Evolutionary conservation across 2,329 filamentous ascomycete species (phyloP), one percentile per base, ranked within the genome.

Genomic region (Penicillium decumbens): DNA sequence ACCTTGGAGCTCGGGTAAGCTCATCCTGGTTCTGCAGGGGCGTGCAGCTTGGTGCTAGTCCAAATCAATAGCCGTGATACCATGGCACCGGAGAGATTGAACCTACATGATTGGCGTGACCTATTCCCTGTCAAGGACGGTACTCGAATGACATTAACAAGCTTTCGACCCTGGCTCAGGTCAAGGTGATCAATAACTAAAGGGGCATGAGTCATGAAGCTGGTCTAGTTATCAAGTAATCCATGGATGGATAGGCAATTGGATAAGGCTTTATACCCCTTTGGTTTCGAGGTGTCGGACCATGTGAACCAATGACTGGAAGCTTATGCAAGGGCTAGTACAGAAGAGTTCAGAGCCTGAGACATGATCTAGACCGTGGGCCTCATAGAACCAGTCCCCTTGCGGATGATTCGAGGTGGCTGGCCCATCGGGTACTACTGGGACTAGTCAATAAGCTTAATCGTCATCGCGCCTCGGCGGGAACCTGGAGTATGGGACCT

Each of bases 391-490:
- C 33, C 3, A 29, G 28, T 27, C 9, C 15, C 27, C 15, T 38
- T 45, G 9, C 9, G 15, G 20, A 28, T 28, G n/a, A 33, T 8
- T 10, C 38, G 13, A 39, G 25, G 30, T 27, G 28, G 35, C 37
- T 40, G 28, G 18, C 35, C 32, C 29, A 33, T 28, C 44, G 35
- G 38, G 30, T 3, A 35, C 47, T 32, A 49, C 20, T n/a, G n/a
- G 32, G 23, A 6, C 45, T 42, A 49, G 42, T 29, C 23, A 41
- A 55, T 56, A 43, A 55, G 54, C 54, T 58, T 58, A 54, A 51
- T 35, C 25, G 51, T 52, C 53, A 57, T 58, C 41, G 35, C 24
- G 40, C 25, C 35, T 47, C 32, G 30, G 30, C 39, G 20, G 20
- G 20, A 2, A 23, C 1, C 20, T 23, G 20, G 20, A n/a, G 15